A percentile compares a stretch with the other conserved stretches of the same genome.
phyloP scores from a whole-genome alignment of 2,329 filamentous ascomycete species.

The Elsinoe fawcettii region DNA sequence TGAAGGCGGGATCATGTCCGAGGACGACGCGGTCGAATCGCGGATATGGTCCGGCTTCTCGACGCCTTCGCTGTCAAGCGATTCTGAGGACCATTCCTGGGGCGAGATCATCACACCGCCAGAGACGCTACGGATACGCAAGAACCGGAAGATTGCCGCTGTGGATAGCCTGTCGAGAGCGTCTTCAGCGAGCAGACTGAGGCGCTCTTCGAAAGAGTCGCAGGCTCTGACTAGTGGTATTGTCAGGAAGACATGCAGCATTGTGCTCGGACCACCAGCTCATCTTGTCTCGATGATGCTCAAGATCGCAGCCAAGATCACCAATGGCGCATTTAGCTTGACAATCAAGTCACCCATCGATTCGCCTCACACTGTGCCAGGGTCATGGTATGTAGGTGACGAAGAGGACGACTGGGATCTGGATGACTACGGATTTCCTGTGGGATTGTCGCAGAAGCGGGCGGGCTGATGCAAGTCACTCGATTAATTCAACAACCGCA shows the following conservation, averaged over 20 bases:
- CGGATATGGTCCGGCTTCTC: conserved; percentile 23
- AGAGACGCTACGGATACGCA: conserved; percentile 31
- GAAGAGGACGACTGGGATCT: conserved; percentile 20
- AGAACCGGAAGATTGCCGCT: conserved; percentile 26
- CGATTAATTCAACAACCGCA: not conserved
- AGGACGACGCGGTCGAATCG: conserved; percentile 9
- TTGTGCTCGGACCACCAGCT: conserved; percentile 72
- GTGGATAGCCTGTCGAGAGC: not conserved
- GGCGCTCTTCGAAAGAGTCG: conserved; percentile 11
- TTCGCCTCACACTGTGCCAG: conserved; percentile 14
- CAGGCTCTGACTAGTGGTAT: conserved; percentile 39
- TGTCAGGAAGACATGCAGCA: conserved; percentile 66
- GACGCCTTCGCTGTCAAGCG: conserved; percentile 39
- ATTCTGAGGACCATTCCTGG: conserved; percentile 35
- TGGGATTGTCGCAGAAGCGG: conserved; percentile 12
- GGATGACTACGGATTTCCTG: conserved; percentile 14
- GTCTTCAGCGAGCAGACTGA: not conserved
- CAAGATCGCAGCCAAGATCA: conserved; percentile 69
- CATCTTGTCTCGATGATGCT: conserved; percentile 73
- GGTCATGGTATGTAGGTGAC: conserved; percentile 18
- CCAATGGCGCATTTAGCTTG: conserved; percentile 36
- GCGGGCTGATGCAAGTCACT: not conserved
- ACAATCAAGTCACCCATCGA: conserved; percentile 14
- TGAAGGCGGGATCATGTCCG: conserved; percentile 10
- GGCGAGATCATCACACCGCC: conserved; percentile 36